Evolutionary conservation across 768 basidiomycete genomes (phyloP).

Genomic region (Naganishia randhawae): DNA sequence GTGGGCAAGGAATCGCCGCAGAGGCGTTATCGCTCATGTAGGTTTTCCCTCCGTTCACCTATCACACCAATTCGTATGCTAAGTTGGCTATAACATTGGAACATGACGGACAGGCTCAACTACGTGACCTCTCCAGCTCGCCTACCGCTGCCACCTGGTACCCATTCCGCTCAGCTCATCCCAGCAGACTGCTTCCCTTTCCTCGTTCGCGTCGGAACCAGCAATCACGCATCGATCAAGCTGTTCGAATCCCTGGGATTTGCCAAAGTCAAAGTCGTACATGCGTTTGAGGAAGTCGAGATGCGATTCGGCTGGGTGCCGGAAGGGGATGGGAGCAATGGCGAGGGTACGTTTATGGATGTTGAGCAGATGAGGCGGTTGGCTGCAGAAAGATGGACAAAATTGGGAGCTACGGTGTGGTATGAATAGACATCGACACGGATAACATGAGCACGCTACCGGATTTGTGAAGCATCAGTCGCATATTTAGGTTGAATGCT

Average conservation of each 20-base stretch:
- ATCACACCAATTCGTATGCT: too few relatives aligned
- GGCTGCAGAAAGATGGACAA: neutral
- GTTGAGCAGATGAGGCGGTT: neutral
- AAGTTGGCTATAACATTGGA: constrained; percentile 57
- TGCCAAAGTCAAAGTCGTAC: constrained; percentile 61
- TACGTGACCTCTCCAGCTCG: constrained; percentile 57
- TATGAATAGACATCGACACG: neutral
- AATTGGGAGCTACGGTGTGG: neutral
- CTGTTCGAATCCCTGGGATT: constrained; percentile 79
- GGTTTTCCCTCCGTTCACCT: neutral
- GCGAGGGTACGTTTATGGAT: constrained; percentile 34
- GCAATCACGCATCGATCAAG: constrained; percentile 65
- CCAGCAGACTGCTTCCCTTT: constrained; percentile 54
- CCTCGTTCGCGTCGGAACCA: constrained; percentile 66
- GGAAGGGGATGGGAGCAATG: constrained; percentile 29
- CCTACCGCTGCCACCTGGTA: constrained; percentile 18
- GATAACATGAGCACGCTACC: neutral
- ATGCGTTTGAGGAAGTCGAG: constrained; percentile 79
- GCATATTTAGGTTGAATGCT: neutral
- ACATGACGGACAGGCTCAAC: constrained; percentile 57
- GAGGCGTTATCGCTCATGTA: constrained; percentile 35
- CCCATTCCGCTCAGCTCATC: constrained; percentile 36
- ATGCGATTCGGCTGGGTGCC: constrained; percentile 56
- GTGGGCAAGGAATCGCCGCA: constrained; percentile 59
- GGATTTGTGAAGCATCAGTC: neutral